phyloP scores from a whole-genome alignment of 164 flowering plant genomes.

The Vitis vinifera region ASM3070453v1 NC_081821.1:2009501-2010000 shows the following conservation, averaged over 20 bases:
- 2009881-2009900: slow-evolving; percentile 7
- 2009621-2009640: no score
- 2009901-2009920: slow-evolving; percentile 18
- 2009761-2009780: neutral
- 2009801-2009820: no score
- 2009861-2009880: no score
- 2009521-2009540: no score
- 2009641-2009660: no score
- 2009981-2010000: neutral
- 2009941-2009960: neutral
- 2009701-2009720: neutral
- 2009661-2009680: neutral
- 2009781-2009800: neutral
- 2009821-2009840: neutral
- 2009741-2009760: slow-evolving; percentile 1
- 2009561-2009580: no score
- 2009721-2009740: slow-evolving; percentile 1
- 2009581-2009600: no score
- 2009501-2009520: no score
- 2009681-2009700: neutral
- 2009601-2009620: no score
- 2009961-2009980: neutral
- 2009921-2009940: neutral
- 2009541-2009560: no score
- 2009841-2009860: neutral